These are phyloP conservation scores for Globisporangium spiculum DNA, from an alignment of 352 stramenopile species.

Conservation along the genomic window DNA sequence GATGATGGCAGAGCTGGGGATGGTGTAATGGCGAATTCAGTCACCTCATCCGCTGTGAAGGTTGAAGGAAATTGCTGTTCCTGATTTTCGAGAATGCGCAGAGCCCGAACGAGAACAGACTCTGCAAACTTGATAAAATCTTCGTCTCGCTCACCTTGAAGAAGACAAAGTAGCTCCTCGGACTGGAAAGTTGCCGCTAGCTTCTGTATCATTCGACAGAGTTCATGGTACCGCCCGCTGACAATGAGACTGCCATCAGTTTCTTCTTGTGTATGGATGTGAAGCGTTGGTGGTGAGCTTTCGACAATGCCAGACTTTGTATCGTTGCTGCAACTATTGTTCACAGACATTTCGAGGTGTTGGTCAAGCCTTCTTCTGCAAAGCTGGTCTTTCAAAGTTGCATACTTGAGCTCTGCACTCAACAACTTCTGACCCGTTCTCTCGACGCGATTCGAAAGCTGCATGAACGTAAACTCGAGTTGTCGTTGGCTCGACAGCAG, in stretches of 20 bases:
- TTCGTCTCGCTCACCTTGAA: background rate
- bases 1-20: background rate
- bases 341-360: background rate
- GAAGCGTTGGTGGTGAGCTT: background rate
- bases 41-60: too few relatives aligned
- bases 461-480: conserved; percentile 25
- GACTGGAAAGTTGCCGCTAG: background rate
- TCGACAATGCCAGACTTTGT: background rate
- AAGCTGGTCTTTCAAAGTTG: background rate
- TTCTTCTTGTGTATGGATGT: background rate
- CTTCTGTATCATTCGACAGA: conserved; percentile 5
- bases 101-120: background rate
- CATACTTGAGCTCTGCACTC: conserved; percentile 13
- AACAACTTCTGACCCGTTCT: background rate
- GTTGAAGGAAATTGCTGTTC: background rate
- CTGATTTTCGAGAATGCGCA: background rate
- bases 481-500: conserved; percentile 30
- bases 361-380: background rate
- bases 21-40: background rate
- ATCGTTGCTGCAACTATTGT: background rate
- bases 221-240: background rate
- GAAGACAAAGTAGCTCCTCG: background rate
- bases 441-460: conserved; percentile 21
- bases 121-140: conserved; percentile 2
- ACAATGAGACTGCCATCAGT: background rate